Percentiles rank a stretch among this genome's conserved stretches.
These are phyloP conservation scores for Leucoagaricus sp. DNA, from an alignment of 1,284 basidiomycete species.

Conservation along the genomic window DNA sequence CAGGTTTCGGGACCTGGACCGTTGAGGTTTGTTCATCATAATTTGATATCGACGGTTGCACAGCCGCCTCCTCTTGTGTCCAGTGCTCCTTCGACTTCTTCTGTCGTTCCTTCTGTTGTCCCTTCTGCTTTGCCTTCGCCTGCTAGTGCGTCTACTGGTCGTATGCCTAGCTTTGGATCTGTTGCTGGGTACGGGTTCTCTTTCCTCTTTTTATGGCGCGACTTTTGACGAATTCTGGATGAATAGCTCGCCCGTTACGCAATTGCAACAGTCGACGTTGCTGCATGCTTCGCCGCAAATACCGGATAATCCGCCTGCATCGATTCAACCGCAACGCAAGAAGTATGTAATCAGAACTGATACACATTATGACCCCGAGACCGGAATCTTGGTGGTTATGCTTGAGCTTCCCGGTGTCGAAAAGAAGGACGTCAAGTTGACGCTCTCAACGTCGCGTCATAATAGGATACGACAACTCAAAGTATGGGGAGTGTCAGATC, in stretches of 20 bases:
- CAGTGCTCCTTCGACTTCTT: neutral
- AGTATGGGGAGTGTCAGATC: slow-evolving; percentile 43
- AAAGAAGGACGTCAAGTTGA: slow-evolving; percentile 46
- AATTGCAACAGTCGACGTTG: slow-evolving; percentile 11
- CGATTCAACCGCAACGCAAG: neutral
- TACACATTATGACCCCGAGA: slow-evolving; percentile 49
- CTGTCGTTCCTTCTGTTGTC: neutral
- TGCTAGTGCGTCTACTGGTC: slow-evolving; percentile 2
- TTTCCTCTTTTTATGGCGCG: neutral
- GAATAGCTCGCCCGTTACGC: slow-evolving; percentile 14
- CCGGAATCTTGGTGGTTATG: slow-evolving; percentile 49
- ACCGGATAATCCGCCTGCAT: slow-evolving; percentile 14
- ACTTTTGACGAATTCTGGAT: neutral
- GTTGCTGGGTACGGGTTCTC: slow-evolving; percentile 3
- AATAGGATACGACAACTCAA: slow-evolving; percentile 57
- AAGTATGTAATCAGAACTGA: slow-evolving; percentile 48
- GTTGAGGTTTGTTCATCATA: slow-evolving; percentile 13
- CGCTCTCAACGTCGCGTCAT: slow-evolving; percentile 50
- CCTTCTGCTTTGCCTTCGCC: slow-evolving; percentile 10
- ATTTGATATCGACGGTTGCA: neutral
- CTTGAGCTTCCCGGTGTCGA: slow-evolving; percentile 62
- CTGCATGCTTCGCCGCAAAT: slow-evolving; percentile 12
- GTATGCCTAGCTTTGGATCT: neutral
- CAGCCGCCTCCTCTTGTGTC: neutral
- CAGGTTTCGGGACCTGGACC: slow-evolving; percentile 5